Evolutionary conservation across 2,329 filamentous ascomycete genomes (phyloP).

Genomic region (Blumeria graminis): DNA sequence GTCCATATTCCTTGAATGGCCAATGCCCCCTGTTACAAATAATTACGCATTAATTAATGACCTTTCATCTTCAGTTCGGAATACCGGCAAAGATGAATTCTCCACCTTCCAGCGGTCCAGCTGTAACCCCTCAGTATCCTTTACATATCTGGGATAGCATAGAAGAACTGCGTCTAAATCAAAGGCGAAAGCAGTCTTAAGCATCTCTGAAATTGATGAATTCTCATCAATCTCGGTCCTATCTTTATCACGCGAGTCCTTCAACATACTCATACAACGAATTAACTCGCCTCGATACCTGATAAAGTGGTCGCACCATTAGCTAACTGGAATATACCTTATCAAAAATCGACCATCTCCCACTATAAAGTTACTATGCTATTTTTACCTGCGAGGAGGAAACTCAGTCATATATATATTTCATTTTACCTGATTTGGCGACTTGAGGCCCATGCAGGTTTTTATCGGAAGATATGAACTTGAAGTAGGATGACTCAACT

Average conservation of each 20-base stretch:
- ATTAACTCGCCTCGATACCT: neutral
- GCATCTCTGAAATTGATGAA: neutral
- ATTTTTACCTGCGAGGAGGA: too few relatives aligned
- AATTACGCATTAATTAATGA: too few relatives aligned
- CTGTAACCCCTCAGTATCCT: neutral
- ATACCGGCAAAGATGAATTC: neutral
- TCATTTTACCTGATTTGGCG: too few relatives aligned
- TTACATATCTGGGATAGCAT: neutral
- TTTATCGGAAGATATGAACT: too few relatives aligned
- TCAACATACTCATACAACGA: neutral
- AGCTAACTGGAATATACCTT: neutral
- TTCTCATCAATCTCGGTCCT: neutral
- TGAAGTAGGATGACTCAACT: too few relatives aligned
- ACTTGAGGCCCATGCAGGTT: too few relatives aligned
- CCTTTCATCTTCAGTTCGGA: too few relatives aligned
- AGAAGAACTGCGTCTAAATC: neutral
- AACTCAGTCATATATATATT: too few relatives aligned
- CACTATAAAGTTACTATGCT: neutral
- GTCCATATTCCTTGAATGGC: too few relatives aligned
- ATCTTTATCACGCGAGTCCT: neutral
- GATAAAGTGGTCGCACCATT: neutral
- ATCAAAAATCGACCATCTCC: neutral
- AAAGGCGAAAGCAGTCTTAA: neutral
- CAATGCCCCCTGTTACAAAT: too few relatives aligned
- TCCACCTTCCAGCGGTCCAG: neutral